Evolutionary conservation across 495 filamentous ascomycete genomes (phyloP), one percentile per base, ranked within the genome.

Genomic region (Podospora tetraspora): DNA sequence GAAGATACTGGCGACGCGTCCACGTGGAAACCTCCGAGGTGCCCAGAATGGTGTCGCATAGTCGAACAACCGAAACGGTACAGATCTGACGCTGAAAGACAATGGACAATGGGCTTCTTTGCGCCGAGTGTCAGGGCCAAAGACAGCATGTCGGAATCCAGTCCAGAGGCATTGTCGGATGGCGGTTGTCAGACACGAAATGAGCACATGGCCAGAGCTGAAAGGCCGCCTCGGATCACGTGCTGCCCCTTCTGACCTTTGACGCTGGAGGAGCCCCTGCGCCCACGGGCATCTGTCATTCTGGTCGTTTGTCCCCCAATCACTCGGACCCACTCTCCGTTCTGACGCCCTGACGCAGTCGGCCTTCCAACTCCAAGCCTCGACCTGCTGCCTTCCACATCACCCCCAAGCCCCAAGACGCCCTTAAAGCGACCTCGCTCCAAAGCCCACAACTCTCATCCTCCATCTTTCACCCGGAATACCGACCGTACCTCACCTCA

Each of bases 281-380:
- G 32, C 3, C 32, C 12, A 12, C 12, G 32, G 32, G 32, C 32
- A 34, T 65, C 27, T 27, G 27, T 27, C 27, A 5, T 4, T 27
- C 29, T 66, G 64, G 64, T 66, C 69, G 66, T 68, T 67, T 69
- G 60, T 63, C 61, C 63, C 61, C 67, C 65, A 69, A 68, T 71
- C 67, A 69, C 62, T 62, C 43, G 66, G 63, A 62, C 61, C 73
- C 69, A 68, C 67, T 64, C 63, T 66, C 62, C 30, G 69, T 69
- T 72, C 71, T 72, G 73, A 71, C 73, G 68, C 71, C 75, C 70
- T 77, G 74, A 77, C 74, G 74, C 75, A 76, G 75, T 59, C 69
- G 58, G 32, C 52, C 64, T 70, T 64, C 64, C 68, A 60, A 67
- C 64, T 70, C 70, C 73, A 69, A 68, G 69, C 58, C 62, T 71